Conservation (phyloP, 257 asterid genomes). For the Solanum chmielewskii region DNA sequence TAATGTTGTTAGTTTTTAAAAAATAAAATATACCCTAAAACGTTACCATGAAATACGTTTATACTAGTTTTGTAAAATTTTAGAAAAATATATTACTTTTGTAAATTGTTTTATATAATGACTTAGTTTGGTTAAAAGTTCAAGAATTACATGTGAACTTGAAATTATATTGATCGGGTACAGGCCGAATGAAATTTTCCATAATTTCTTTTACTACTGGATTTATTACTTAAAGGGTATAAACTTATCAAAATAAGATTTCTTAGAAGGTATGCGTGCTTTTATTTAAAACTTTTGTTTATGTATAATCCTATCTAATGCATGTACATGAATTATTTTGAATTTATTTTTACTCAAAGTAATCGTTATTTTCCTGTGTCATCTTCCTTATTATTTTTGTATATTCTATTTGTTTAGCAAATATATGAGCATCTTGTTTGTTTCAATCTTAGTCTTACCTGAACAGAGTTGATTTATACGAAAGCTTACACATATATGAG, state of each 20-base stretch:
- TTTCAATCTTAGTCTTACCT: background rate
- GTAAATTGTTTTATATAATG: too few relatives aligned
- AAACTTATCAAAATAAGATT: background rate
- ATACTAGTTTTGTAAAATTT: too few relatives aligned
- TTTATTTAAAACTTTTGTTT: background rate
- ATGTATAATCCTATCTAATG: background rate
- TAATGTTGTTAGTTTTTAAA: too few relatives aligned
- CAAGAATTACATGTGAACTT: background rate
- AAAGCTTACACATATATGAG: background rate
- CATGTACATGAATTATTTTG: background rate
- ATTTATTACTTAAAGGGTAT: background rate
- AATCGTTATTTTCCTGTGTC: background rate
- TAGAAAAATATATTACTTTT: too few relatives aligned
- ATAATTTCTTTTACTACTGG: background rate
- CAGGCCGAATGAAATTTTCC: background rate
- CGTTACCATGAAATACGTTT: too few relatives aligned
- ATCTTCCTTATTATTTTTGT: background rate
- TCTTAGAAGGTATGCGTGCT: background rate
- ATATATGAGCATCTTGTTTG: background rate
- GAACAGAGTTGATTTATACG: background rate
- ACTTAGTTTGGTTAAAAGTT: too few relatives aligned
- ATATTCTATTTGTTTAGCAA: background rate
- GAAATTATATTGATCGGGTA: background rate
- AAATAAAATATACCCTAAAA: too few relatives aligned
- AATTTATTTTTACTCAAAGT: background rate